A percentile compares a stretch with the other conserved stretches of the same genome.
Evolutionary conservation across 2,329 filamentous ascomycete species (phyloP).

Genomic region (Tolypocladium album): DNA sequence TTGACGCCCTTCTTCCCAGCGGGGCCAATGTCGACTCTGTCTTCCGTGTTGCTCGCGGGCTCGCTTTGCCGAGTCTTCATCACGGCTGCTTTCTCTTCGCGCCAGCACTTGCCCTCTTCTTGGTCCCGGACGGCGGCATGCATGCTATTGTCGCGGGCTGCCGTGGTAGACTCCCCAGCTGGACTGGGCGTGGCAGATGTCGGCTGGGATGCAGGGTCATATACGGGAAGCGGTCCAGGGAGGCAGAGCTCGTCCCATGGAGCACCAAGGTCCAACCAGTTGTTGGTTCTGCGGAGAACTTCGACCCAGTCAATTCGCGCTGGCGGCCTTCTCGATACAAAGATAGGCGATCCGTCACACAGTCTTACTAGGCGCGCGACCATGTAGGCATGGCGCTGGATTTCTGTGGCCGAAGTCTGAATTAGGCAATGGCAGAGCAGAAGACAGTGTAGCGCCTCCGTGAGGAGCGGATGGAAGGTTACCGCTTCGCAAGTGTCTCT

Average conservation of each 20-base stretch:
- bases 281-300: constrained; percentile 53
- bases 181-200: constrained; percentile 7
- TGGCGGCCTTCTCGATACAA: constrained; percentile 60
- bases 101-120: not conserved
- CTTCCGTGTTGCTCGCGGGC: not conserved
- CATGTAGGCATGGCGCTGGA: constrained; percentile 72
- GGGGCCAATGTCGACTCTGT: not conserved
- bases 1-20: not conserved
- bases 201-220: constrained; percentile 4
- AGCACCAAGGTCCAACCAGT: constrained; percentile 56
- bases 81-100: not conserved
- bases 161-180: constrained; percentile 7
- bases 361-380: constrained; percentile 64
- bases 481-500: constrained; percentile 20
- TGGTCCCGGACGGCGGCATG: not conserved
- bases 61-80: not conserved
- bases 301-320: constrained; percentile 74
- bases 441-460: constrained; percentile 67
- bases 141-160: constrained; percentile 10
- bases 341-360: constrained; percentile 71
- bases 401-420: constrained; percentile 68
- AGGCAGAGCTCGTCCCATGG: constrained; percentile 64
- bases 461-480: constrained; percentile 72
- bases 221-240: constrained; percentile 40
- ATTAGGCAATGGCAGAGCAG: constrained; percentile 70